These are phyloP conservation scores for Beauveria sp. DNA, from an alignment of 2,329 filamentous ascomycete genomes.

Conservation along the genomic window DNA sequence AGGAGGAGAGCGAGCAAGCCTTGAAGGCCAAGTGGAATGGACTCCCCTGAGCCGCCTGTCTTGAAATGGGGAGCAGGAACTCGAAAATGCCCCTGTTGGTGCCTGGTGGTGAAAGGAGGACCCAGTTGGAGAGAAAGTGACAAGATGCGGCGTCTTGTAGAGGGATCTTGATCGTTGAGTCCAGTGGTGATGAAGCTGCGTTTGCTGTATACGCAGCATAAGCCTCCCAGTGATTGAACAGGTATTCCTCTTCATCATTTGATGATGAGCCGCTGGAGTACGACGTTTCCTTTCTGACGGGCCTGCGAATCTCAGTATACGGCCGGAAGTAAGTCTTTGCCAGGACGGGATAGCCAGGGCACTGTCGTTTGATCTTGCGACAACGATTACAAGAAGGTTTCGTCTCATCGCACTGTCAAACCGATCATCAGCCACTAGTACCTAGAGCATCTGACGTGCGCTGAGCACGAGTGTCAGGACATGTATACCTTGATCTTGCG, in stretches of 20 bases:
- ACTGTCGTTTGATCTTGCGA: conserved; percentile 1
- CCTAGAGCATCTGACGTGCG: neutral
- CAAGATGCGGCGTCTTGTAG: neutral
- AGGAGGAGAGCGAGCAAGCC: neutral
- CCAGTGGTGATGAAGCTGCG: neutral
- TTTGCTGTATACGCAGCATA: neutral
- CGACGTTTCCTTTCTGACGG: neutral
- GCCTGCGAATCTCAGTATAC: neutral
- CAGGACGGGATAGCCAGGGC: neutral
- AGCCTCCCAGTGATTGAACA: neutral
- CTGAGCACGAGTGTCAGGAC: neutral
- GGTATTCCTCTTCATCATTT: neutral
- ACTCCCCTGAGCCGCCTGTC: neutral
- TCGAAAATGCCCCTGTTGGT: neutral
- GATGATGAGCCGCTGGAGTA: neutral
- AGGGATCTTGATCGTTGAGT: conserved; percentile 1
- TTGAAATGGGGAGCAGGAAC: neutral
- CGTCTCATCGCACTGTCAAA: neutral
- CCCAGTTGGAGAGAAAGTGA: conserved; percentile 3
- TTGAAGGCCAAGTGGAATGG: conserved; percentile 1
- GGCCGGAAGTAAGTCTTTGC: neutral
- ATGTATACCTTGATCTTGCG: neutral
- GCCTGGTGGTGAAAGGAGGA: neutral
- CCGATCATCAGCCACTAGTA: neutral
- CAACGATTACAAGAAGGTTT: neutral